phyloP scores from a whole-genome alignment of 306 rosid genomes.

The Albizia julibrissin region DNA sequence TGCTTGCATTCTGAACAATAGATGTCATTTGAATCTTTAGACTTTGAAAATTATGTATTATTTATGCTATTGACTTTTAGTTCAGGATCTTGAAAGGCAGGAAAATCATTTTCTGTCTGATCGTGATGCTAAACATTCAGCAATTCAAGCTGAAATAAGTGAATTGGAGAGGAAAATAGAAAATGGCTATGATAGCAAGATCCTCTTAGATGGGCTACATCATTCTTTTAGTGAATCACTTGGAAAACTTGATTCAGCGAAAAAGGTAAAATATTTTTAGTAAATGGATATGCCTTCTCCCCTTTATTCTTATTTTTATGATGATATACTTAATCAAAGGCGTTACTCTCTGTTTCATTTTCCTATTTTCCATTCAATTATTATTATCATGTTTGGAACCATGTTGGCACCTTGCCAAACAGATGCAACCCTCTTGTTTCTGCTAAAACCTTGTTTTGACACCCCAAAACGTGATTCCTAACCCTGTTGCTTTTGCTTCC shows the following conservation, averaged over 20 bases:
- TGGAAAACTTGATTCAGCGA: conserved; percentile 55
- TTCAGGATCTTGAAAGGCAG: conserved; percentile 71
- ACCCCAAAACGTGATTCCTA: background rate
- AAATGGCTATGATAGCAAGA: conserved; percentile 44
- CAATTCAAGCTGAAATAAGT: conserved; percentile 53
- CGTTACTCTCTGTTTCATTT: conserved; percentile 4
- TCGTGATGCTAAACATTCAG: conserved; percentile 42
- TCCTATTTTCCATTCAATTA: conserved; percentile 7
- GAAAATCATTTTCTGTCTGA: conserved; percentile 47
- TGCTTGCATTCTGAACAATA: background rate
- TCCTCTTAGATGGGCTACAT: conserved; percentile 47
- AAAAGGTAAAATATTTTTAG: conserved; percentile 56
- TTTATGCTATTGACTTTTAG: conserved; percentile 29
- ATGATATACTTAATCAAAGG: conserved; percentile 9
- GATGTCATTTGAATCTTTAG: background rate
- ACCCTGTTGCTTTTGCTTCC: conserved; percentile 2
- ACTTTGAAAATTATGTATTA: conserved; percentile 13
- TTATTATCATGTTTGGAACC: background rate
- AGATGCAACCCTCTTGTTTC: background rate
- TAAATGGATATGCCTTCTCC: background rate
- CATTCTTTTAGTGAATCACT: conserved; percentile 46
- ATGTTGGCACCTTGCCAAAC: background rate
- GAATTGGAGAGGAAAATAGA: conserved; percentile 59
- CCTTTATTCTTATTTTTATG: conserved; percentile 2
- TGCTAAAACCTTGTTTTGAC: background rate